Evolutionary conservation across 225 moss, liverwort and hornwort genomes (phyloP).

Genomic region (Asterella californica): DNA sequence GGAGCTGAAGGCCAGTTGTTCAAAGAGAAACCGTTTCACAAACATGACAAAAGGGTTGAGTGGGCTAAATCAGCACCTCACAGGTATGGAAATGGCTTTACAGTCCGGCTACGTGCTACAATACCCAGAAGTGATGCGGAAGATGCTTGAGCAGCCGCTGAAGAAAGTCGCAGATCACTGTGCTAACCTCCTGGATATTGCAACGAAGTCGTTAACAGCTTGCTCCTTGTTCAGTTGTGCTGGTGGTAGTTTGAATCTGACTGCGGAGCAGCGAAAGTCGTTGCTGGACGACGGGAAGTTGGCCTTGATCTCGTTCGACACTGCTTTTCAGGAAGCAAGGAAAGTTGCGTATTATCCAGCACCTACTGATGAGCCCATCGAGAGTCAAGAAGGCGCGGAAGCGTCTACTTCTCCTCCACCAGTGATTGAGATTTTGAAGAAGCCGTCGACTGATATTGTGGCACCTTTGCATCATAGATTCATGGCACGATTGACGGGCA

Average conservation of each 20-base stretch:
- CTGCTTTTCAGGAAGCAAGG: constrained; percentile 21
- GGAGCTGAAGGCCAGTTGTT: constrained; percentile 33
- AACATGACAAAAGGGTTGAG: constrained; percentile 28
- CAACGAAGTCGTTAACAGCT: constrained; percentile 17
- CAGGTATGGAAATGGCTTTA: constrained; percentile 42
- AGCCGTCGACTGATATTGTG: not conserved
- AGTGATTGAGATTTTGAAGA: not conserved
- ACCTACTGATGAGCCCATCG: not conserved
- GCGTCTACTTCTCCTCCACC: not conserved
- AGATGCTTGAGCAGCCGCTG: constrained; percentile 22
- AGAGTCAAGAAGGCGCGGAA: not conserved
- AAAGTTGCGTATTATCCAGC: constrained; percentile 31
- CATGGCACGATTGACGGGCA: constrained; percentile 29
- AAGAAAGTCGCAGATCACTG: constrained; percentile 22
- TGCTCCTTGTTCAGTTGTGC: not conserved
- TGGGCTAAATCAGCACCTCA: constrained; percentile 35
- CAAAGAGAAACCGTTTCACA: constrained; percentile 20
- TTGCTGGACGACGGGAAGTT: constrained; percentile 31
- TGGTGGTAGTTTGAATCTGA: not conserved
- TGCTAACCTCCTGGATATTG: constrained; percentile 24
- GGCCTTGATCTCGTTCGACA: constrained; percentile 25
- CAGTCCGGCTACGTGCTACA: constrained; percentile 30
- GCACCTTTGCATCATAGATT: constrained; percentile 25
- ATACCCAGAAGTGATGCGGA: constrained; percentile 23
- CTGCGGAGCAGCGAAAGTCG: not conserved